A percentile compares a stretch with the other conserved stretches of the same genome.
phyloP scores from a whole-genome alignment of 352 stramenopile species.

The Halophytophthora polymorphica region DNA sequence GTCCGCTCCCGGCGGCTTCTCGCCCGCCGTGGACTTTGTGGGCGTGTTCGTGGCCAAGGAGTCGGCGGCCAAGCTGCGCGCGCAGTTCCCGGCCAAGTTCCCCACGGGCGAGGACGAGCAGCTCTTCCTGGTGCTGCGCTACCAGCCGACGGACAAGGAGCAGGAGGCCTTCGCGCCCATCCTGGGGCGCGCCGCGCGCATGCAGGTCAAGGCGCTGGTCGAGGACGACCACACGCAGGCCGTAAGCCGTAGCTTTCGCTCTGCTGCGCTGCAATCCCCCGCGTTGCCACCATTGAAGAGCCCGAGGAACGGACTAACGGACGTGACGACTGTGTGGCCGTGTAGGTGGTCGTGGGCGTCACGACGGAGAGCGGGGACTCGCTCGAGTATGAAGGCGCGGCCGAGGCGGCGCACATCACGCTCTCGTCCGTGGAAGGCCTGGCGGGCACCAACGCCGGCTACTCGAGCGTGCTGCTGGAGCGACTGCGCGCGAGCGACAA shows the following conservation, averaged over 20 bases:
- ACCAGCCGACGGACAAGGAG: constrained; percentile 67
- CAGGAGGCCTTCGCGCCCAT: constrained; percentile 74
- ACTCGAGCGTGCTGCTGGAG: constrained; percentile 75
- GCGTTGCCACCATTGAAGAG: neutral
- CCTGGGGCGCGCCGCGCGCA: constrained; percentile 46
- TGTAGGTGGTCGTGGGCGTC: constrained; percentile 56
- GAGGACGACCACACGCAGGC: constrained; percentile 69
- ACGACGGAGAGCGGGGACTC: constrained; percentile 66
- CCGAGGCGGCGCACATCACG: constrained; percentile 52
- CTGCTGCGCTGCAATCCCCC: neutral
- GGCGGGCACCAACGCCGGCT: constrained; percentile 44
- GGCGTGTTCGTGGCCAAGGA: constrained; percentile 72
- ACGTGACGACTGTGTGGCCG: neutral
- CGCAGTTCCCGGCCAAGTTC: constrained; percentile 62
- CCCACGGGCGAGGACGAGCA: constrained; percentile 25
- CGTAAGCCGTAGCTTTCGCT: constrained; percentile 13
- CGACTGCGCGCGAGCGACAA: constrained; percentile 63
- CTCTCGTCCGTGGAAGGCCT: constrained; percentile 44
- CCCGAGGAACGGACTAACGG: neutral
- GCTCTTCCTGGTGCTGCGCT: constrained; percentile 76
- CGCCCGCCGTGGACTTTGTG: constrained; percentile 57
- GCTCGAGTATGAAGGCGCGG: constrained; percentile 43
- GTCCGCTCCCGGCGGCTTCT: neutral
- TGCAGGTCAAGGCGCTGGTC: constrained; percentile 63
- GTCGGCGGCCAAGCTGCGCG: constrained; percentile 40